Base-by-base conservation (phyloP, 305 asterid species). In the Ilex paraguariensis region DNA sequence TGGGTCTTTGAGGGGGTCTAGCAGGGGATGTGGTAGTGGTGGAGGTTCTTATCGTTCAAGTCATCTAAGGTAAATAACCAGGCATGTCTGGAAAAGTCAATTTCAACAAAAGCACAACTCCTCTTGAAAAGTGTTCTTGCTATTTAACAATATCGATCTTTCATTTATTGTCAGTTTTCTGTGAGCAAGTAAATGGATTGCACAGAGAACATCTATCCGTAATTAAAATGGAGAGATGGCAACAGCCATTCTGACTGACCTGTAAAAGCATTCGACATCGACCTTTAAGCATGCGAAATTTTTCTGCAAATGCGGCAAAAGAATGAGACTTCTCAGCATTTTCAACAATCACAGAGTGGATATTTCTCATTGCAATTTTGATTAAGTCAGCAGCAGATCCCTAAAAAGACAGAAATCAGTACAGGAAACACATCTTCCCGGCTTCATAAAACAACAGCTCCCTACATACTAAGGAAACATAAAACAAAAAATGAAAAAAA, bases 381-480 rank as follows among this genome's bases (percentile, higher is more conserved):
- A 93, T 82, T 71, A 93, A 81, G 82, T 93, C 99, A 21, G 99
- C 97, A 65, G 97, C 97, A 66, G 99, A 93, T 66, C 99, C 99
- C 97, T 91, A 59, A 52, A 70, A 65, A 74, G 51, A 65, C n/a
- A 55, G 61, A 42, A 36, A 54, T 11, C 2, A 31, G 60, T 67
- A 72, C 62, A 54, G n/a, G 67, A 54, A 42, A 30, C 31, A 36
- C 42, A 8, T 8, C 9, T 36, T 36, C 42, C 42, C 42, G 9
- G 42, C 42, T 36, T 21, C 28, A 21, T 21, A 2, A 36, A 36
- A 36, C 42, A 36, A 36, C 9, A 36, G 42, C 42, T 8, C 42
- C 42, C 42, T 4, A 36, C 6, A 36, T 36, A 36, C 6, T 8
- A 36, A 8, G 42, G 9, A 36, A 36, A 36, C 6, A 8, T 5